Conservation (phyloP, 2,329 filamentous ascomycete genomes). For the Pyrenochaeta sp. region DNA sequence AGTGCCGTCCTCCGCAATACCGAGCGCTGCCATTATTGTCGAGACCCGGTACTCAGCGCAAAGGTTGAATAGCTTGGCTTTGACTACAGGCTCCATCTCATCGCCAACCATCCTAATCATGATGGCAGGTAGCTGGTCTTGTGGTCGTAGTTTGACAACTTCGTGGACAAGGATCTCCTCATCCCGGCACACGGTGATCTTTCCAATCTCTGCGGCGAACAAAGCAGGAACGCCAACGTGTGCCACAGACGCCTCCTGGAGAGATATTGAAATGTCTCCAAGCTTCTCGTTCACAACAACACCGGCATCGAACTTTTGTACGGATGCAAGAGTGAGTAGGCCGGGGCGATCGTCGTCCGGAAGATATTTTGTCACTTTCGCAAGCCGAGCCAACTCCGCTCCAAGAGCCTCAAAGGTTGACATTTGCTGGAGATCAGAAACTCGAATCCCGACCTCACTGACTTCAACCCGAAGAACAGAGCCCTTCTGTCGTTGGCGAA, state of each 20-base stretch:
- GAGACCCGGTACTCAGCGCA: slow-evolving; percentile 89
- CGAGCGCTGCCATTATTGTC: slow-evolving; percentile 80
- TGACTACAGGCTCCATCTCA: slow-evolving; percentile 90
- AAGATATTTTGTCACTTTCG: slow-evolving; percentile 90
- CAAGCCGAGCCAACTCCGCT: slow-evolving; percentile 81
- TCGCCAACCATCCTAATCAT: slow-evolving; percentile 93
- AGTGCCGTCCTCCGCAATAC: slow-evolving; percentile 69
- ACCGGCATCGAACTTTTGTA: slow-evolving; percentile 70
- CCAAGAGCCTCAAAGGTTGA: slow-evolving; percentile 74
- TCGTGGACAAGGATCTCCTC: slow-evolving; percentile 76
- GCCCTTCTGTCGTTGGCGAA: slow-evolving; percentile 86
- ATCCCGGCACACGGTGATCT: slow-evolving; percentile 70
- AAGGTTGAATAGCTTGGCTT: slow-evolving; percentile 84
- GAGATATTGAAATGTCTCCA: slow-evolving; percentile 62
- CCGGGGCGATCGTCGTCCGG: slow-evolving; percentile 95
- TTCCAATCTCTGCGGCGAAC: slow-evolving; percentile 77
- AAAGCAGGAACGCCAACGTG: slow-evolving; percentile 86
- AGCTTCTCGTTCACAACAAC: slow-evolving; percentile 73
- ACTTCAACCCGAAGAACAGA: slow-evolving; percentile 78
- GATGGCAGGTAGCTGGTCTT: slow-evolving; percentile 69
- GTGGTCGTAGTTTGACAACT: slow-evolving; percentile 52
- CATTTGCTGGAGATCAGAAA: slow-evolving; percentile 72
- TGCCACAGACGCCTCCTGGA: slow-evolving; percentile 40
- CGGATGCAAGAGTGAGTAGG: slow-evolving; percentile 74
- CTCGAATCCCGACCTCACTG: slow-evolving; percentile 68